Evolutionary conservation across 257 asterid genomes (phyloP).

Genomic region (Anisodus tanguticus): DNA sequence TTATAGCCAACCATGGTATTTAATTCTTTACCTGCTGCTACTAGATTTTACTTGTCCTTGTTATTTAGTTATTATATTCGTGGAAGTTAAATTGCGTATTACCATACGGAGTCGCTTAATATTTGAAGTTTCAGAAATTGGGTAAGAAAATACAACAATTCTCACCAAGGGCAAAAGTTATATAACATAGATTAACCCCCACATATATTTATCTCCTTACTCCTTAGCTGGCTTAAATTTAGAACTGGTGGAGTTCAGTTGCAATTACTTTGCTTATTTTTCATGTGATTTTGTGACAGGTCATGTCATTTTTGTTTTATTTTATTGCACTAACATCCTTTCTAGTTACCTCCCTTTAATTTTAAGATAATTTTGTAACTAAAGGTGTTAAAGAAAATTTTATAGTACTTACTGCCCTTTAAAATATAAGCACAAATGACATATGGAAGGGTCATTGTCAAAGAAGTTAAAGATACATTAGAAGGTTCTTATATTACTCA

Average conservation of each 20-base stretch:
- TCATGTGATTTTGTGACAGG: slow-evolving; percentile 14
- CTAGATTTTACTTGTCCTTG: not conserved
- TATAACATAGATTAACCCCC: not conserved
- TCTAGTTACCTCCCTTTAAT: not conserved
- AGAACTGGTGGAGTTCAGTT: not conserved
- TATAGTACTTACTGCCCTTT: not conserved
- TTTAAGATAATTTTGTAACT: not conserved
- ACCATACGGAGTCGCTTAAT: not conserved
- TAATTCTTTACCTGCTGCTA: slow-evolving; percentile 1
- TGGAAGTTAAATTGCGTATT: slow-evolving; percentile 25
- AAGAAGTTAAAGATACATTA: slow-evolving; percentile 17
- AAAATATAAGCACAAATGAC: not conserved
- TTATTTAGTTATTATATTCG: not conserved
- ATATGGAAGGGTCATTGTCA: not conserved
- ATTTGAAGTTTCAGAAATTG: not conserved
- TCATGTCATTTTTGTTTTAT: not conserved
- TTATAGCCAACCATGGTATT: slow-evolving; percentile 93
- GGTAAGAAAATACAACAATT: not conserved
- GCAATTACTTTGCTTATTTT: not conserved
- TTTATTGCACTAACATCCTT: not conserved
- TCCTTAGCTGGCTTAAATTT: not conserved
- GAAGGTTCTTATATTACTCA: not conserved
- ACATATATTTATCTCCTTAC: not conserved
- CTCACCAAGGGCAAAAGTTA: slow-evolving; percentile 10
- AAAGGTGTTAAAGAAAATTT: no score